These are phyloP conservation scores for Beauveria scarabaeidicola DNA, from an alignment of 2,329 filamentous ascomycete genomes.

Conservation along the genomic window DNA sequence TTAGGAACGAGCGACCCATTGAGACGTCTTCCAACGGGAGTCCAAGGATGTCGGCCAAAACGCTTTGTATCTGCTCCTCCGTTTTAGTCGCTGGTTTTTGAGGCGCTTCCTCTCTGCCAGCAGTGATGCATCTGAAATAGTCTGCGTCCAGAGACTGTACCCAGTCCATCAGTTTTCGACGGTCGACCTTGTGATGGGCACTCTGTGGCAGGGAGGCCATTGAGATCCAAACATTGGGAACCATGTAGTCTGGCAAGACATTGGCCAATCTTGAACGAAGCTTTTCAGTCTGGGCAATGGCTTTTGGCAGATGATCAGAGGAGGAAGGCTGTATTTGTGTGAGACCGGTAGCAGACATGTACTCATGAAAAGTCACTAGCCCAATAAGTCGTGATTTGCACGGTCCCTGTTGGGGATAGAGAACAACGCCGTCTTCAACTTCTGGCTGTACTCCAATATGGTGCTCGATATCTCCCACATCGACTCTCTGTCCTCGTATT, in stretches of 20 bases:
- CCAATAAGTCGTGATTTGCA: background rate
- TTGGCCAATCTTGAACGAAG: background rate
- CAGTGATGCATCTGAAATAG: background rate
- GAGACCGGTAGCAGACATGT: background rate
- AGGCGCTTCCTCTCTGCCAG: background rate
- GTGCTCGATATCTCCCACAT: background rate
- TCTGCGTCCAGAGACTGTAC: background rate
- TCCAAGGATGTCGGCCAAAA: slow-evolving; percentile 25
- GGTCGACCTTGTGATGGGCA: background rate
- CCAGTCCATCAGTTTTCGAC: background rate
- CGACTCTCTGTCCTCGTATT: background rate
- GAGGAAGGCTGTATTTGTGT: background rate
- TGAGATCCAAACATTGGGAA: background rate
- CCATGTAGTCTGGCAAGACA: background rate
- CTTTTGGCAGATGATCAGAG: background rate
- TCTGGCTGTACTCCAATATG: background rate
- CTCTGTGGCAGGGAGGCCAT: background rate
- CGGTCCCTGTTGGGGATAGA: background rate
- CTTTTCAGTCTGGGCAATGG: background rate
- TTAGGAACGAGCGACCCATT: background rate
- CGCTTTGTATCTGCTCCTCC: slow-evolving; percentile 1
- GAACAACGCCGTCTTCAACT: background rate
- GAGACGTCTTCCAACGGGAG: background rate
- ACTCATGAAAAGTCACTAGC: background rate
- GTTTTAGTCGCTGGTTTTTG: background rate